These are phyloP conservation scores for Coemansia sp. DNA, from an alignment of 192 early-diverging fungal species.

Conservation along the genomic window DNA sequence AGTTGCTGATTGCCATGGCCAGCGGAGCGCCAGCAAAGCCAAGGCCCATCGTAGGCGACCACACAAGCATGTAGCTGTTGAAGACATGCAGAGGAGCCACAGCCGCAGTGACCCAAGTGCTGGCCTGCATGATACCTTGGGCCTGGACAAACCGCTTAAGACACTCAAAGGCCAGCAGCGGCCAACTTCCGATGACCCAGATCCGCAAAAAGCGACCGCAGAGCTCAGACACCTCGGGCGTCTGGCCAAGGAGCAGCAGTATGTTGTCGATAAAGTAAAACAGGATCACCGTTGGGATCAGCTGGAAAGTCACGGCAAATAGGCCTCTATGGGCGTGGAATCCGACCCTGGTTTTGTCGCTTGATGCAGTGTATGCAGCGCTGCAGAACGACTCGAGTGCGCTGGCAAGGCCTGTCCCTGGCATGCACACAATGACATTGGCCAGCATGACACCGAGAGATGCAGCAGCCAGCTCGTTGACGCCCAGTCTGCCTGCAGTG, in stretches of 20 bases:
- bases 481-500: constrained; percentile 64
- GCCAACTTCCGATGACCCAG: constrained; percentile 75
- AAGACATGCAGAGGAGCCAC: constrained; percentile 39
- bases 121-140: constrained; percentile 91
- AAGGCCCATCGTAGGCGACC: constrained; percentile 52
- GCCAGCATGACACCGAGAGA: constrained; percentile 71
- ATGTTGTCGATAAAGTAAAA: constrained; percentile 58
- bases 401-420: constrained; percentile 66
- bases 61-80: constrained; percentile 45
- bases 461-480: constrained; percentile 68
- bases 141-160: constrained; percentile 84
- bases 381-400: constrained; percentile 50
- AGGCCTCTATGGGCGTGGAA: constrained; percentile 48
- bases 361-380: constrained; percentile 42
- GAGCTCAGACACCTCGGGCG: constrained; percentile 67
- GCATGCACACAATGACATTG: constrained; percentile 68
- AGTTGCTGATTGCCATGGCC: constrained; percentile 66
- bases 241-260: constrained; percentile 73
- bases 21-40: constrained; percentile 74
- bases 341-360: constrained; percentile 47
- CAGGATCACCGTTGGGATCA: constrained; percentile 24
- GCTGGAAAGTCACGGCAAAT: constrained; percentile 42
- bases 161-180: constrained; percentile 80
- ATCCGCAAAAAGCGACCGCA: constrained; percentile 70
- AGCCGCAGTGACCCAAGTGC: constrained; percentile 38